Percentiles rank a stretch among this genome's conserved stretches.
Evolutionary conservation across 495 filamentous ascomycete species (phyloP).

Genomic region (Penicillium macrosclerotiorum): DNA sequence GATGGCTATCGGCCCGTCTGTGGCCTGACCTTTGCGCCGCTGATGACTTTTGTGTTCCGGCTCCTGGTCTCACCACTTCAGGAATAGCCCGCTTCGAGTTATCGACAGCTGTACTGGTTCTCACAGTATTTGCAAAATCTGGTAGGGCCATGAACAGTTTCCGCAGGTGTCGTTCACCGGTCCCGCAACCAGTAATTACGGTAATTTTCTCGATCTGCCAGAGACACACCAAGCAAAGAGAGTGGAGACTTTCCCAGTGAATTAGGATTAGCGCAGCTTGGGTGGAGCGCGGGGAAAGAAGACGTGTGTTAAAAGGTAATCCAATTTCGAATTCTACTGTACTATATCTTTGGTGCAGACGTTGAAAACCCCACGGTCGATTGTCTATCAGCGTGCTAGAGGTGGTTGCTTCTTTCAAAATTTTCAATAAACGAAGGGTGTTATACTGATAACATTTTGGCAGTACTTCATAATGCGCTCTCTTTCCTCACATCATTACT

Average conservation of each 20-base stretch:
- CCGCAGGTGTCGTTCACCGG: neutral
- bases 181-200: constrained; percentile 1
- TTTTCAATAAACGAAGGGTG: constrained; percentile 3
- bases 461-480: constrained; percentile 2
- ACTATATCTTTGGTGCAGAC: neutral
- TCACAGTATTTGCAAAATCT: constrained; percentile 14
- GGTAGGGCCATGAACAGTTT: constrained; percentile 7
- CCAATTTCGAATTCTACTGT: neutral
- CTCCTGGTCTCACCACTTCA: constrained; percentile 8
- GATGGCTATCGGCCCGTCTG: constrained; percentile 10
- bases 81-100: constrained; percentile 13
- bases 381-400: constrained; percentile 2
- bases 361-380: constrained; percentile 1
- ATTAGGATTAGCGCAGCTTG: constrained; percentile 1
- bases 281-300: neutral
- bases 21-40: constrained; percentile 15
- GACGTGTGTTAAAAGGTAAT: neutral
- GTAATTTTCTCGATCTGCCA: constrained; percentile 3
- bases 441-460: constrained; percentile 4
- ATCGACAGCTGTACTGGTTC: constrained; percentile 14
- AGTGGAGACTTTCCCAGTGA: constrained; percentile 2
- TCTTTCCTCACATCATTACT: constrained; percentile 3
- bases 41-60: constrained; percentile 10
- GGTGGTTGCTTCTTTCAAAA: constrained; percentile 1
- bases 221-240: constrained; percentile 4